phyloP scores from a whole-genome alignment of 768 basidiomycete species.

The Leccinum olivaceopallidum region DNA sequence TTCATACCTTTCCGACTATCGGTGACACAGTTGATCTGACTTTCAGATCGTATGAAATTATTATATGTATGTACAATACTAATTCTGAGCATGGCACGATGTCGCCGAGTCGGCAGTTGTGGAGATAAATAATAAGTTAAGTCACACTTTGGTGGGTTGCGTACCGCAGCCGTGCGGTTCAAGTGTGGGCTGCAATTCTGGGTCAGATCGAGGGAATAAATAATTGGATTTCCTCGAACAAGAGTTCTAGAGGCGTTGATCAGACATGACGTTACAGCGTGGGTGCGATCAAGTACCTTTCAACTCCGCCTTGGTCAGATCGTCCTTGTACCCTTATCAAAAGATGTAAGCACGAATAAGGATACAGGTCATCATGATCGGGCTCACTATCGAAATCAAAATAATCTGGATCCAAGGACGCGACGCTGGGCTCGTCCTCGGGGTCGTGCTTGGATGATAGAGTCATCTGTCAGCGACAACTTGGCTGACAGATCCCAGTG shows the following conservation, averaged over 20 bases:
- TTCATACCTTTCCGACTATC: conserved; percentile 2
- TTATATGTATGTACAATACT: conserved; percentile 29
- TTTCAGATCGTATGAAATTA: conserved; percentile 18
- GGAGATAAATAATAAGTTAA: neutral
- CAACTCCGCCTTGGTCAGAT: conserved; percentile 74
- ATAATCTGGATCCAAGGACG: conserved; percentile 78
- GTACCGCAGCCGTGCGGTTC: neutral
- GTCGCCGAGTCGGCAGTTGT: neutral
- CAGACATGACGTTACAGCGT: conserved; percentile 2
- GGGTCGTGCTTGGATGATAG: conserved; percentile 65
- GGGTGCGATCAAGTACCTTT: conserved; percentile 40
- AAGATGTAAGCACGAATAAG: conserved; percentile 8
- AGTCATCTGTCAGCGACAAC: conserved; percentile 2
- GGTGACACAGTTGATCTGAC: neutral
- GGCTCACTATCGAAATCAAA: conserved; percentile 86
- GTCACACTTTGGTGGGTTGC: neutral
- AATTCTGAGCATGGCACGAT: conserved; percentile 5
- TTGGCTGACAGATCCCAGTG: neutral
- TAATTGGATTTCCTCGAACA: conserved; percentile 82
- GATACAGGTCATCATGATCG: neutral
- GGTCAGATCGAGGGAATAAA: conserved; percentile 65
- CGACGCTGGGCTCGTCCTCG: conserved; percentile 84
- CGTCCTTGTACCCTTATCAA: conserved; percentile 64
- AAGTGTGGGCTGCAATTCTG: neutral
- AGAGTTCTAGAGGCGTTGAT: conserved; percentile 45